Base-by-base conservation (phyloP, 139 green algal species). In the Chlorella vulgaris region DNA sequence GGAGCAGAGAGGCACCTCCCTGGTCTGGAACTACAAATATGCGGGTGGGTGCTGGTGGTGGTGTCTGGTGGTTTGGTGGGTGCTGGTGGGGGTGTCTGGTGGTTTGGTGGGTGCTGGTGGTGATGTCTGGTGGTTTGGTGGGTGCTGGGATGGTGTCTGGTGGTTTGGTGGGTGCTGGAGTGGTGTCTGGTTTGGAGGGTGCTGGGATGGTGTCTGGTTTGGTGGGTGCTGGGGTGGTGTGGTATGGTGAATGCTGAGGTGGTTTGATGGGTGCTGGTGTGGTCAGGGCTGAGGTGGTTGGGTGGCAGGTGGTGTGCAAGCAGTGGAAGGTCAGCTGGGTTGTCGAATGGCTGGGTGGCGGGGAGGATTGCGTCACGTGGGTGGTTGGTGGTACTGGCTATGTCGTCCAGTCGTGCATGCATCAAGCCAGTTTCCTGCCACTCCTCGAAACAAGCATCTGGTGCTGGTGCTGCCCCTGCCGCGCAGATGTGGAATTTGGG, bases 21-120 rank as follows among this genome's bases (percentile, higher is more conserved):
- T 99, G 47, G 96, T 99, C 51, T 99, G 97, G 97, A 99, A 98
- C 74, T 80, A 80, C 74, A 80, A 80, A 28, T 69, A 80, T 26
- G 74, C 74, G 24, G 71, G 71, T 75, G n/a, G 63, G 63, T n/a
- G 26, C 33, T 39, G 4, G 29, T 26, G 38, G 29, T 68, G 50
- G 15, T 58, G 62, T 69, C n/a, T 69, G 62, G n/a, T 31, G 29
- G 24, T 10, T 31, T 42, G 15, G 28, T 38, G 67, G 33, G 33
- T 38, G n/a, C 39, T 21, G 39, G 31, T 53, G 67, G n/a, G n/a
- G n/a, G n/a, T n/a, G n/a, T n/a, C n/a, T n/a, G n/a, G 47, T 58
- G 10, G 47, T 10, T 58, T 58, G 47, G 10, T 58, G 47, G 47
- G 47, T 58, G 47, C 47, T 58, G 47, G 47, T n/a, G n/a, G n/a